Evolutionary conservation across 2,329 filamentous ascomycete species (phyloP).

Genomic region (Claviceps fusiformis): DNA sequence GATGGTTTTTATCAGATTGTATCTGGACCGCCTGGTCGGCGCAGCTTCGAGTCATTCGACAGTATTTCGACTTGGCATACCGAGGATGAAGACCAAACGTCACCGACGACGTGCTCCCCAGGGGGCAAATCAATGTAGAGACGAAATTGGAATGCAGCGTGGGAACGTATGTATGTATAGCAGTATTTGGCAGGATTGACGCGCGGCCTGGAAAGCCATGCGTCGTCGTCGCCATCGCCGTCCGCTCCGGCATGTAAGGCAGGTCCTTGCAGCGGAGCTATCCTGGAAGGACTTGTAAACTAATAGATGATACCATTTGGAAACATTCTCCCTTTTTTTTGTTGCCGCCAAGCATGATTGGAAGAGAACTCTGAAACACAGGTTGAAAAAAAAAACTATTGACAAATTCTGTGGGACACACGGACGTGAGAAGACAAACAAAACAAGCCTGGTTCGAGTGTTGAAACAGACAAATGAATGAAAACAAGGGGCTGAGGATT

Average conservation of each 20-base stretch:
- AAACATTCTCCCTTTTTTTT: too few species aligned
- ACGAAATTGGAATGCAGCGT: slow-evolving; percentile 25
- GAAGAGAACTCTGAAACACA: neutral
- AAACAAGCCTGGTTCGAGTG: neutral
- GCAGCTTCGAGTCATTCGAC: slow-evolving; percentile 32
- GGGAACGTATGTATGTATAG: slow-evolving; percentile 15
- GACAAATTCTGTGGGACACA: neutral
- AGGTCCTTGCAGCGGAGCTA: neutral
- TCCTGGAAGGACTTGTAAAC: neutral
- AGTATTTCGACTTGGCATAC: slow-evolving; percentile 38
- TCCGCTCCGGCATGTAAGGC: slow-evolving; percentile 8
- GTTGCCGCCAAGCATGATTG: neutral
- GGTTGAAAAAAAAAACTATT: too few species aligned
- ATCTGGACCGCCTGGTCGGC: slow-evolving; percentile 18
- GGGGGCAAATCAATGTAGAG: slow-evolving; percentile 27
- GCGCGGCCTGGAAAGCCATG: slow-evolving; percentile 9
- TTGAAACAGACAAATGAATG: neutral
- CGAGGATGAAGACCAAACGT: slow-evolving; percentile 29
- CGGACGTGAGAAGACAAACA: neutral
- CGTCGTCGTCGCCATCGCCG: slow-evolving; percentile 13
- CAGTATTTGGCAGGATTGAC: slow-evolving; percentile 17
- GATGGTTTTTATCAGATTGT: slow-evolving; percentile 49
- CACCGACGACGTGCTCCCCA: slow-evolving; percentile 36
- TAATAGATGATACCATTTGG: neutral
- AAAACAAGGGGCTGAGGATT: neutral